A percentile compares a stretch with the other conserved stretches of the same genome.
Conservation (phyloP, 2,329 filamentous ascomycete species). For the Onygenales sp. region DNA sequence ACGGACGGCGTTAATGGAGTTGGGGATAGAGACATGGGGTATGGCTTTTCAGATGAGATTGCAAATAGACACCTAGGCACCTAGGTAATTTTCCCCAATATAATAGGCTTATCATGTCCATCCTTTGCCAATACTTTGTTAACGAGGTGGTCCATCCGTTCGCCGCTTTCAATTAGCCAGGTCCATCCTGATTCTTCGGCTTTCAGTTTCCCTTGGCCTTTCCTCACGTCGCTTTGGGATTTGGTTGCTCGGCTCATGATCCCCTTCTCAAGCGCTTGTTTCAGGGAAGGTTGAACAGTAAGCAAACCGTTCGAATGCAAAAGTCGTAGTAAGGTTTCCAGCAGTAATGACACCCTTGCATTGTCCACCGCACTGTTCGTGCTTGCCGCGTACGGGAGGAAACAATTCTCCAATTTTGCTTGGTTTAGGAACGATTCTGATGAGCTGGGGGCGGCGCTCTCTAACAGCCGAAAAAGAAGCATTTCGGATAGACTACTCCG, state of each 20-base stretch:
- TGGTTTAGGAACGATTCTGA: constrained; percentile 39
- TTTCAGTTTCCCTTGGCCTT: constrained; percentile 30
- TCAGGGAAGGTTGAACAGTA: constrained; percentile 27
- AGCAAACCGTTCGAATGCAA: constrained; percentile 30
- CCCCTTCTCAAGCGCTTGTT: constrained; percentile 41
- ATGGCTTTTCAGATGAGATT: too few species aligned
- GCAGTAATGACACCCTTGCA: constrained; percentile 58
- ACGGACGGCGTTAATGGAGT: too few species aligned
- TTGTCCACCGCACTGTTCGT: constrained; percentile 56
- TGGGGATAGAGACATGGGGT: too few species aligned
- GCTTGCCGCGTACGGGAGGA: constrained; percentile 56
- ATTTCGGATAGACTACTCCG: constrained; percentile 45
- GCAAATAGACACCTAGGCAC: too few species aligned
- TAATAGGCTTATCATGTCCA: not conserved
- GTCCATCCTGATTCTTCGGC: constrained; percentile 26
- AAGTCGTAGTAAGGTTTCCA: constrained; percentile 56
- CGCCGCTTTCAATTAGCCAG: constrained; percentile 33
- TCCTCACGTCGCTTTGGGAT: constrained; percentile 35
- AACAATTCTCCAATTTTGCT: constrained; percentile 47
- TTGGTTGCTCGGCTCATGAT: constrained; percentile 42
- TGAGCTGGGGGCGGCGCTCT: constrained; percentile 29
- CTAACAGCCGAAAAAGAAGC: constrained; percentile 42
- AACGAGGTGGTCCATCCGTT: constrained; percentile 29
- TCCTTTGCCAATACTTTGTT: constrained; percentile 13
- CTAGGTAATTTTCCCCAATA: not conserved